Percentiles rank a stretch among this genome's conserved stretches.
These are phyloP conservation scores for Prinsepia uniflora DNA, from an alignment of 306 rosid species.

Conservation along the genomic window DNA sequence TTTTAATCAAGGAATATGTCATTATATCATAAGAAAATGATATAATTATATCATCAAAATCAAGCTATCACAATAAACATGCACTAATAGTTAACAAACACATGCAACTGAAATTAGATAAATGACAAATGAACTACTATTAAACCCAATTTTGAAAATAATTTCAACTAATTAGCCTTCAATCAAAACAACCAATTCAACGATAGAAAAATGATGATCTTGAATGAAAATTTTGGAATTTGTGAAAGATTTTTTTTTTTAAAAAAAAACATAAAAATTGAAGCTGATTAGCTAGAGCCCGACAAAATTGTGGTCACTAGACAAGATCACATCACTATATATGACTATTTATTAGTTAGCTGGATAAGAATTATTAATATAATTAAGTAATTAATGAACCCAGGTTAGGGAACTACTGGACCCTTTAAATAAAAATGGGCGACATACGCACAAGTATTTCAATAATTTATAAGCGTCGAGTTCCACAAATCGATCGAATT, in stretches of 20 bases:
- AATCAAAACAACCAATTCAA: not conserved
- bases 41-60: too few relatives aligned
- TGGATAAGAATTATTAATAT: too few relatives aligned
- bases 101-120: too few relatives aligned
- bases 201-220: not conserved
- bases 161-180: not conserved
- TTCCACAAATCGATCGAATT: constrained; percentile 1
- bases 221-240: not conserved
- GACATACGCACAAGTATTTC: not conserved
- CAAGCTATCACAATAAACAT: too few relatives aligned
- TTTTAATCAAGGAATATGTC: too few relatives aligned
- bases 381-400: not conserved
- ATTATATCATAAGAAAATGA: too few relatives aligned
- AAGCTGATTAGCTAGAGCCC: not conserved
- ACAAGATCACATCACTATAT: constrained; percentile 5
- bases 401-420: constrained; percentile 11
- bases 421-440: not conserved
- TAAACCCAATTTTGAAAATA: too few relatives aligned
- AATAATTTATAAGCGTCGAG: not conserved
- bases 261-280: not conserved
- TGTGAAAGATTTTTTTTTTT: not conserved
- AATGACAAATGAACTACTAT: too few relatives aligned
- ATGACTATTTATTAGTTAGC: constrained; percentile 1
- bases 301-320: not conserved
- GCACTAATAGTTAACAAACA: too few relatives aligned